A percentile compares a stretch with the other conserved stretches of the same genome.
Conservation (phyloP, 495 filamentous ascomycete genomes). For the Amniculicola lignicola region DNA sequence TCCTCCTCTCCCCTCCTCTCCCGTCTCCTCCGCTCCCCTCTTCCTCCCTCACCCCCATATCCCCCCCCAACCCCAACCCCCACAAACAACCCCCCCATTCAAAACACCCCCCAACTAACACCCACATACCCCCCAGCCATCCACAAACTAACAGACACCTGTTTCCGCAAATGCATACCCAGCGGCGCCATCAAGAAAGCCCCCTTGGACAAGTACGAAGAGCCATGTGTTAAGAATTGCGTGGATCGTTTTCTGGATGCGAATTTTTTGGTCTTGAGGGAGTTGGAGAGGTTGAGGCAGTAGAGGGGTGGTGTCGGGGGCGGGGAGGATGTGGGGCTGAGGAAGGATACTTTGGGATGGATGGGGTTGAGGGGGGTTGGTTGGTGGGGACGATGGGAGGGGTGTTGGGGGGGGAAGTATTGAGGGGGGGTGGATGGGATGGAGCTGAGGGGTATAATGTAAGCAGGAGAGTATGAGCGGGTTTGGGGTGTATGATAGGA, state of each 20-base stretch:
- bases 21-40: slow-evolving; percentile 4
- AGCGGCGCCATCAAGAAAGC: slow-evolving; percentile 59
- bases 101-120: slow-evolving; percentile 6
- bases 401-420: background rate
- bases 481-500: background rate
- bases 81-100: background rate
- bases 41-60: background rate
- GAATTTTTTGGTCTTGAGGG: slow-evolving; percentile 73
- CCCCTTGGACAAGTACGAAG: slow-evolving; percentile 70
- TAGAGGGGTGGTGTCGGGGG: slow-evolving; percentile 60
- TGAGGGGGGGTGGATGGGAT: background rate
- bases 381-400: background rate
- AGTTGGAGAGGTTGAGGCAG: slow-evolving; percentile 64
- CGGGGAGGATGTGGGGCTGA: slow-evolving; percentile 63
- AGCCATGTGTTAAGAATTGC: slow-evolving; percentile 82
- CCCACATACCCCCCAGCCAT: slow-evolving; percentile 54
- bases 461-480: background rate
- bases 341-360: background rate
- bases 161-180: slow-evolving; percentile 88
- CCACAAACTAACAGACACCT: slow-evolving; percentile 80
- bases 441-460: background rate
- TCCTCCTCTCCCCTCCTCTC: background rate
- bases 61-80: background rate
- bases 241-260: slow-evolving; percentile 91
- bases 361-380: background rate